Evolutionary conservation across 192 early-diverging fungal genomes (phyloP).

Genomic region (Jimgerdemannia lactiflua): DNA sequence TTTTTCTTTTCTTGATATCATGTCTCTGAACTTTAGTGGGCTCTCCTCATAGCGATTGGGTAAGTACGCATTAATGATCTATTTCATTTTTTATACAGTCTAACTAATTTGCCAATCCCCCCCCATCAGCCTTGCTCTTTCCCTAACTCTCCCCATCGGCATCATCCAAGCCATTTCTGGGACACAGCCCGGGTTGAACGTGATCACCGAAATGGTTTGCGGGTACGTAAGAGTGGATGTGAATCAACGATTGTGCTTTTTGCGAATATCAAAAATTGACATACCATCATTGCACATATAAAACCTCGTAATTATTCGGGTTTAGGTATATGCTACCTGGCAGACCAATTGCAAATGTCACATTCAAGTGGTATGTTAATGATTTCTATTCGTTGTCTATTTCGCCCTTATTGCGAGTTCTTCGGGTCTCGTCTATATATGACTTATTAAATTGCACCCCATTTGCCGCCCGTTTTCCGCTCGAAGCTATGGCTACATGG

Average conservation of each 20-base stretch:
- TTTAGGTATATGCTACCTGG: slow-evolving; percentile 36
- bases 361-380: too few relatives aligned
- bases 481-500: slow-evolving; percentile 49
- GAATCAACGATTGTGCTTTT: too few relatives aligned
- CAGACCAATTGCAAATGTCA: slow-evolving; percentile 14
- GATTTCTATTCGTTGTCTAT: slow-evolving; percentile 25
- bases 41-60: too few relatives aligned
- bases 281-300: too few relatives aligned
- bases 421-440: neutral
- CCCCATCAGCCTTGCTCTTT: neutral
- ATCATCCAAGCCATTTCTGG: neutral
- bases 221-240: too few relatives aligned
- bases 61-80: too few relatives aligned
- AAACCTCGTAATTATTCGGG: slow-evolving; percentile 49
- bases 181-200: neutral
- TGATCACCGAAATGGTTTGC: neutral
- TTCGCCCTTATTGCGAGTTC: neutral
- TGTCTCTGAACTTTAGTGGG: too few relatives aligned
- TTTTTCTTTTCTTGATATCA: too few relatives aligned
- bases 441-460: neutral
- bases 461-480: slow-evolving; percentile 44
- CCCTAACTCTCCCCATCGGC: neutral
- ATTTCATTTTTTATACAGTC: too few relatives aligned
- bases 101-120: too few relatives aligned
- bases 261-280: too few relatives aligned